A percentile compares a stretch with the other conserved stretches of the same genome.
These are phyloP conservation scores for Xanthoparmelia taractica DNA, from an alignment of 495 filamentous ascomycete genomes.

Conservation along the genomic window DNA sequence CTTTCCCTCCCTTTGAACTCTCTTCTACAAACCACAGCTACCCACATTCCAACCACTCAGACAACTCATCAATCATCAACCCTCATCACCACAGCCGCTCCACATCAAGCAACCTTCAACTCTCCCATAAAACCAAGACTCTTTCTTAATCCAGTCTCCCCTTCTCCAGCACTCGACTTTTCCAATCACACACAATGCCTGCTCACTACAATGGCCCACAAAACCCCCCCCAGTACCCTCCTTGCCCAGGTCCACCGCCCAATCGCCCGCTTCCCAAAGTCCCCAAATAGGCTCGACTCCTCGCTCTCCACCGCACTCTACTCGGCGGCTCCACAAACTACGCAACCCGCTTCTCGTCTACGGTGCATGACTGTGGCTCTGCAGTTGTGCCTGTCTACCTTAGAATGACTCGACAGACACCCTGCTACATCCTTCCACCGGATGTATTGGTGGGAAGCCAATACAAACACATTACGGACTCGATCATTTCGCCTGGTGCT, in stretches of 20 bases:
- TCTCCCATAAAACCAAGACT: not conserved
- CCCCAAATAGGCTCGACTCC: conserved; percentile 18
- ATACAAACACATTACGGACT: not conserved
- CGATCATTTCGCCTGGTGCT: conserved; percentile 6
- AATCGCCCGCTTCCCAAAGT: conserved; percentile 27
- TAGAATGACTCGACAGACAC: not conserved
- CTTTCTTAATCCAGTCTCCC: conserved; percentile 75
- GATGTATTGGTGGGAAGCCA: conserved; percentile 1
- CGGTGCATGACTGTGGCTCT: not conserved
- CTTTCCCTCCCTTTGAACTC: not conserved
- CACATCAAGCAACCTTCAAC: not conserved
- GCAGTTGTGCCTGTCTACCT: not conserved
- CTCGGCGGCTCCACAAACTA: not conserved
- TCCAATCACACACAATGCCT: conserved; percentile 21
- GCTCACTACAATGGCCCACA: conserved; percentile 17
- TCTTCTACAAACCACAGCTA: conserved; percentile 21
- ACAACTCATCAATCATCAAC: not conserved
- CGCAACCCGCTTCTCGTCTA: not conserved
- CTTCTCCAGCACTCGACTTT: conserved; percentile 47
- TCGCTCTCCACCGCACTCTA: not conserved
- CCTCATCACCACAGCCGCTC: not conserved
- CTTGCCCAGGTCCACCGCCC: conserved; percentile 27
- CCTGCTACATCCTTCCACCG: not conserved
- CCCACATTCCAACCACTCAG: conserved; percentile 45
- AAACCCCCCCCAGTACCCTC: conserved; percentile 23